Percentiles rank a stretch among this genome's conserved stretches.
phyloP scores from a whole-genome alignment of 2,329 filamentous ascomycete genomes.

The Stemphylium beticola region DNA sequence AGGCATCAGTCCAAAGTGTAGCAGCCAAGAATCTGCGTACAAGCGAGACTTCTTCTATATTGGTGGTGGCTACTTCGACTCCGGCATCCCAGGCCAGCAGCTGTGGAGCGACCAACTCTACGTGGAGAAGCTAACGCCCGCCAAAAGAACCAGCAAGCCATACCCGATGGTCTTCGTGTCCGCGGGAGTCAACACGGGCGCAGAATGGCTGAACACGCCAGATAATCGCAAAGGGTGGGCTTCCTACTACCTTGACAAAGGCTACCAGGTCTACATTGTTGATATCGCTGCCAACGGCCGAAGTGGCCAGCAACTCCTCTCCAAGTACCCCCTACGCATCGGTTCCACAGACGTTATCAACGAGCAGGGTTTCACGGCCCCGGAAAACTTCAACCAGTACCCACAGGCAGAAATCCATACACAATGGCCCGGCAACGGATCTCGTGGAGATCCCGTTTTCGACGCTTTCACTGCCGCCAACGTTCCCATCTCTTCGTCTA shows the following conservation, averaged over 20 bases:
- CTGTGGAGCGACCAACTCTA: constrained; percentile 26
- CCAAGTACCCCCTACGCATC: constrained; percentile 14
- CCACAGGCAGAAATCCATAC: constrained; percentile 24
- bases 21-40: constrained; percentile 28
- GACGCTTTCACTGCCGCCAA: constrained; percentile 26
- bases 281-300: constrained; percentile 22
- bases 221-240: constrained; percentile 27
- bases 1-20: constrained; percentile 24
- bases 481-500: constrained; percentile 23
- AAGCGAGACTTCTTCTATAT: constrained; percentile 34
- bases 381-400: constrained; percentile 18
- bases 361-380: constrained; percentile 21
- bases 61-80: constrained; percentile 33
- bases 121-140: constrained; percentile 30
- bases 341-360: constrained; percentile 21
- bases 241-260: constrained; percentile 26
- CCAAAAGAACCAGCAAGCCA: constrained; percentile 14
- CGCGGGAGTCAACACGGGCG: constrained; percentile 26
- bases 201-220: constrained; percentile 26
- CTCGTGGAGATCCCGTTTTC: constrained; percentile 25
- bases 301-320: constrained; percentile 9
- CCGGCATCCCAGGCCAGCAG: constrained; percentile 24
- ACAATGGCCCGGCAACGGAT: constrained; percentile 28
- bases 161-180: constrained; percentile 33
- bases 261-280: constrained; percentile 30